phyloP scores from a whole-genome alignment of 2,329 filamentous ascomycete genomes.

The Sporothrix luriei region DNA sequence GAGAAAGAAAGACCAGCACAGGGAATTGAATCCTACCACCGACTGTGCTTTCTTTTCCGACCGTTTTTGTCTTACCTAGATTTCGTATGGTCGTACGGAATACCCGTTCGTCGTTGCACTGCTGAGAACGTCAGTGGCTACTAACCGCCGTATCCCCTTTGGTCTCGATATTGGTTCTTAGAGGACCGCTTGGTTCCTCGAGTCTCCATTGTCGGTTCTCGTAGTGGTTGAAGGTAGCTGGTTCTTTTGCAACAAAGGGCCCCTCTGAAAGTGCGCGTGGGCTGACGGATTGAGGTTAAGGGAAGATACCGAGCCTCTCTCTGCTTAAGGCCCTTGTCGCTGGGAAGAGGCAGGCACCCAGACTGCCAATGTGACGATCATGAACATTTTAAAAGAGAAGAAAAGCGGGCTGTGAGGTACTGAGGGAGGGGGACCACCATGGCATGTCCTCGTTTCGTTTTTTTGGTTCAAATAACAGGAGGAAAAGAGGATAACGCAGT shows the following conservation, averaged over 20 bases:
- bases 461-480: background rate
- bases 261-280: background rate
- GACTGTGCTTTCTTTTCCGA: background rate
- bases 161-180: background rate
- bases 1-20: background rate
- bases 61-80: background rate
- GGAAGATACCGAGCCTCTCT: background rate
- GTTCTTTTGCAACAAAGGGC: background rate
- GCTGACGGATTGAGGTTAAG: background rate
- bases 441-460: background rate
- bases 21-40: background rate
- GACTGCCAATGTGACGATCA: background rate
- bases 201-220: background rate
- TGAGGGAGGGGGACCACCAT: background rate
- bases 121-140: background rate
- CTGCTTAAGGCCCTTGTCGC: background rate
- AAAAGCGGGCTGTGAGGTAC: background rate
- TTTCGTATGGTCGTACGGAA: no score
- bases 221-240: background rate
- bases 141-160: background rate
- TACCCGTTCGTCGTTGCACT: background rate
- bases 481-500: background rate
- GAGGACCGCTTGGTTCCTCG: background rate
- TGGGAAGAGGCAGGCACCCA: background rate
- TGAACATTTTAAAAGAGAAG: constrained; percentile 1